These are phyloP conservation scores for Plasmopara muralis DNA, from an alignment of 352 stramenopile genomes.

Conservation along the genomic window DNA sequence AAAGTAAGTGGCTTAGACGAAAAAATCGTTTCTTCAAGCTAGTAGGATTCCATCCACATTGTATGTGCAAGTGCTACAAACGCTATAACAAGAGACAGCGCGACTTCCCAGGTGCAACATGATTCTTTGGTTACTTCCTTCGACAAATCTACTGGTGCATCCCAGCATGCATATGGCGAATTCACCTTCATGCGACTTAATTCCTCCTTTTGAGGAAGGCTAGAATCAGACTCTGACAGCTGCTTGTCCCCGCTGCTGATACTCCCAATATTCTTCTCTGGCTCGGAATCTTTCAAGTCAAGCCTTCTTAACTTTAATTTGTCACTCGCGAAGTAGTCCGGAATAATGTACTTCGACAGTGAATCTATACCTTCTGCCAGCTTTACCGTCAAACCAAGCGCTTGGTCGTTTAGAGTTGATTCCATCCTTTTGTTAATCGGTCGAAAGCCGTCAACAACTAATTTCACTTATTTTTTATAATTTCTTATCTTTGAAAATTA, in stretches of 20 bases:
- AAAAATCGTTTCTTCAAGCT: not conserved
- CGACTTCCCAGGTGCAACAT: constrained; percentile 12
- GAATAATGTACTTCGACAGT: constrained; percentile 27
- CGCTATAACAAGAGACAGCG: constrained; percentile 12
- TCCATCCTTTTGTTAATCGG: not conserved
- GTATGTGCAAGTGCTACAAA: constrained; percentile 16
- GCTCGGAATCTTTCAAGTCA: not conserved
- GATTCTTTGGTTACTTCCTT: not conserved
- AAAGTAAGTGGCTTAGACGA: too few species aligned
- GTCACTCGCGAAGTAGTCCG: constrained; percentile 25
- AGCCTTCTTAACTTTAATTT: constrained; percentile 8
- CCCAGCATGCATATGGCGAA: not conserved
- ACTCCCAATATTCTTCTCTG: constrained; percentile 5
- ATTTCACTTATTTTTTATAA: too few species aligned
- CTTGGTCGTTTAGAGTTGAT: constrained; percentile 1
- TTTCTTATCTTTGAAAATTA: too few species aligned
- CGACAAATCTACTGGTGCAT: not conserved
- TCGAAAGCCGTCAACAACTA: constrained; percentile 15
- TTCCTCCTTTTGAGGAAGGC: not conserved
- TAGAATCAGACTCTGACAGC: constrained; percentile 4
- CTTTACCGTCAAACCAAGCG: constrained; percentile 15
- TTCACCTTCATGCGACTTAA: constrained; percentile 1
- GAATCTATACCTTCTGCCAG: constrained; percentile 14
- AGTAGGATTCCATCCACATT: constrained; percentile 19
- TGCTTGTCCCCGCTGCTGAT: constrained; percentile 19